phyloP scores from a whole-genome alignment of 1,284 basidiomycete species.

The Fomitopsis palustris region DNA sequence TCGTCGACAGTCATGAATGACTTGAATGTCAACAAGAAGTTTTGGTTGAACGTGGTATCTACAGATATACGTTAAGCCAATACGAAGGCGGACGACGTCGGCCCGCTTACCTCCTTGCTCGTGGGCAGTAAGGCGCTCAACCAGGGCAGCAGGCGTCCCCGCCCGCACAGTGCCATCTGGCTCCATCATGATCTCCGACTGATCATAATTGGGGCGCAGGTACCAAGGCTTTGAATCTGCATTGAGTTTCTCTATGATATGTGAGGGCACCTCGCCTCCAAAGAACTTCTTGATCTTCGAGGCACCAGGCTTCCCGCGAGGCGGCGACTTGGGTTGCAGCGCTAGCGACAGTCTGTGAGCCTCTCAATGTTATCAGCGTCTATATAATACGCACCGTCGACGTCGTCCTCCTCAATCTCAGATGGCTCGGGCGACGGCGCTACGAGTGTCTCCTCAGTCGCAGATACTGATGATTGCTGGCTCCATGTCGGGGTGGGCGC shows the following conservation, averaged over 20 bases:
- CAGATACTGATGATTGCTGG: conserved; percentile 16
- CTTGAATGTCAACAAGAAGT: conserved; percentile 97
- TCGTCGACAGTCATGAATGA: conserved; percentile 89
- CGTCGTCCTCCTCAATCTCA: conserved; percentile 30
- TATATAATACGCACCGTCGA: conserved; percentile 29
- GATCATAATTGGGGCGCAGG: conserved; percentile 76
- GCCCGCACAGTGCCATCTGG: conserved; percentile 82
- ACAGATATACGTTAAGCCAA: conserved; percentile 1
- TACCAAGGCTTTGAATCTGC: conserved; percentile 78
- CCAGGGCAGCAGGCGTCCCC: conserved; percentile 82
- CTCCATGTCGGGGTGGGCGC: conserved; percentile 28
- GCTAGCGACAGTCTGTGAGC: conserved; percentile 6
- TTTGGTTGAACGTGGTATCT: conserved; percentile 86
- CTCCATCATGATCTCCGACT: conserved; percentile 82
- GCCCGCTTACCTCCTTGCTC: conserved; percentile 64
- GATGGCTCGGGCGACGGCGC: conserved; percentile 10
- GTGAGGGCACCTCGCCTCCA: conserved; percentile 62
- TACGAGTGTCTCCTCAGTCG: conserved; percentile 15
- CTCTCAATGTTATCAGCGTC: not conserved
- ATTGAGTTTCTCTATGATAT: conserved; percentile 47
- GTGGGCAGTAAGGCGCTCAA: conserved; percentile 90
- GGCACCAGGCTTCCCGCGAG: conserved; percentile 36
- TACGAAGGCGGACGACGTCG: not conserved
- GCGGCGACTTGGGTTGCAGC: conserved; percentile 28
- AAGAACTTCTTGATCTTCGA: conserved; percentile 75